These are phyloP conservation scores for Penicillium bialowiezense DNA, from an alignment of 495 filamentous ascomycete species.

Conservation along the genomic window DNA sequence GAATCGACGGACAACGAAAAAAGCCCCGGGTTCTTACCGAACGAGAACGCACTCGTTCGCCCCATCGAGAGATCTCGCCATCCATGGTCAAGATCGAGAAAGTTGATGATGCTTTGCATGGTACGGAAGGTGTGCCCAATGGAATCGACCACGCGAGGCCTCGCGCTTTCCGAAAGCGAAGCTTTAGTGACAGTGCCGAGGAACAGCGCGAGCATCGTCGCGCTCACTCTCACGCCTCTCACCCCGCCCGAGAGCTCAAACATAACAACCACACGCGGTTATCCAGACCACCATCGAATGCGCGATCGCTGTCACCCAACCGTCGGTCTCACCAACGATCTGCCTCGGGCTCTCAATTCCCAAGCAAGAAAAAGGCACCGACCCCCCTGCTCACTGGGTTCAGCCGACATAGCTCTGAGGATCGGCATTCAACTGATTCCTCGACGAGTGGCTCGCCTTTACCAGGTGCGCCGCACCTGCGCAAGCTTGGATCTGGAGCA, in stretches of 20 bases:
- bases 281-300: slow-evolving; percentile 37
- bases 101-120: slow-evolving; percentile 27
- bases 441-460: slow-evolving; percentile 69
- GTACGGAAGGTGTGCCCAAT: slow-evolving; percentile 21
- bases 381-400: slow-evolving; percentile 51
- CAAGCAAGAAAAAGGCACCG: slow-evolving; percentile 41
- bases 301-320: slow-evolving; percentile 62
- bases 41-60: slow-evolving; percentile 20
- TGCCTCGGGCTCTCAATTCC: slow-evolving; percentile 56
- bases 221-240: slow-evolving; percentile 17
- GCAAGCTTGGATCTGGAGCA: slow-evolving; percentile 59
- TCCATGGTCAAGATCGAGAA: slow-evolving; percentile 40
- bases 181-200: slow-evolving; percentile 42
- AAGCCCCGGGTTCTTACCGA: slow-evolving; percentile 32
- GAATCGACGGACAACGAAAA: slow-evolving; percentile 51
- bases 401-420: slow-evolving; percentile 53
- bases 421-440: slow-evolving; percentile 70
- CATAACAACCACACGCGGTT: slow-evolving; percentile 24
- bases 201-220: slow-evolving; percentile 29
- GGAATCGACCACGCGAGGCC: slow-evolving; percentile 15
- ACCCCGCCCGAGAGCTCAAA: slow-evolving; percentile 26
- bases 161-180: slow-evolving; percentile 36
- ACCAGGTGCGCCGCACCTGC: slow-evolving; percentile 59
- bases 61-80: slow-evolving; percentile 24
- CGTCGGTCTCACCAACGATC: slow-evolving; percentile 59